Conservation (phyloP, 306 rosid genomes). For the Casuarina glauca region DNA sequence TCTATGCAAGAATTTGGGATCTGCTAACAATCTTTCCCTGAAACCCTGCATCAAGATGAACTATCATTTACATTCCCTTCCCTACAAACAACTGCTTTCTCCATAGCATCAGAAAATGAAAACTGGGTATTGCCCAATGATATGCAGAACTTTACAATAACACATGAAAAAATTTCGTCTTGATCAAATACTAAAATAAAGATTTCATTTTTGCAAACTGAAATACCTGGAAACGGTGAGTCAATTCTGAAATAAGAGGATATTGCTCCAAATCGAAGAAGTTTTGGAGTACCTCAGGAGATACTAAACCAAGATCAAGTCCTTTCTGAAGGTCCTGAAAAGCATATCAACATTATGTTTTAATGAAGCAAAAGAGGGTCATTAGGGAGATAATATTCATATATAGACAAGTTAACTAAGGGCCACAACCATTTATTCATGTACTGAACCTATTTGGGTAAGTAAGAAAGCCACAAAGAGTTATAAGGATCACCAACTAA, state of each 20-base stretch:
- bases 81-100: not conserved
- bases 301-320: slow-evolving; percentile 91
- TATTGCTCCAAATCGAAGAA: slow-evolving; percentile 90
- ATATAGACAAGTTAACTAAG: not conserved
- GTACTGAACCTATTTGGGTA: not conserved
- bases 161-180: slow-evolving; percentile 22
- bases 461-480: not conserved
- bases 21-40: slow-evolving; percentile 97
- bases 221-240: slow-evolving; percentile 87
- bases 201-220: slow-evolving; percentile 18
- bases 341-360: slow-evolving; percentile 22
- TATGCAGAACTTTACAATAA: not conserved
- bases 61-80: slow-evolving; percentile 11
- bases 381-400: not conserved
- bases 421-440: not conserved
- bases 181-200: slow-evolving; percentile 12
- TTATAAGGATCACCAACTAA: not conserved
- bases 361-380: slow-evolving; percentile 19
- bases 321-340: slow-evolving; percentile 96
- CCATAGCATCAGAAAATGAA: not conserved
- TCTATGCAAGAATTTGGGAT: slow-evolving; percentile 90
- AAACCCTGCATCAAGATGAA: slow-evolving; percentile 74
- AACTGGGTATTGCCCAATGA: not conserved
- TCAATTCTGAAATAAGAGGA: slow-evolving; percentile 85
- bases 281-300: slow-evolving; percentile 91